Conservation (phyloP, 805 yeast genomes). For the Barnettozyma salicaria region DNA sequence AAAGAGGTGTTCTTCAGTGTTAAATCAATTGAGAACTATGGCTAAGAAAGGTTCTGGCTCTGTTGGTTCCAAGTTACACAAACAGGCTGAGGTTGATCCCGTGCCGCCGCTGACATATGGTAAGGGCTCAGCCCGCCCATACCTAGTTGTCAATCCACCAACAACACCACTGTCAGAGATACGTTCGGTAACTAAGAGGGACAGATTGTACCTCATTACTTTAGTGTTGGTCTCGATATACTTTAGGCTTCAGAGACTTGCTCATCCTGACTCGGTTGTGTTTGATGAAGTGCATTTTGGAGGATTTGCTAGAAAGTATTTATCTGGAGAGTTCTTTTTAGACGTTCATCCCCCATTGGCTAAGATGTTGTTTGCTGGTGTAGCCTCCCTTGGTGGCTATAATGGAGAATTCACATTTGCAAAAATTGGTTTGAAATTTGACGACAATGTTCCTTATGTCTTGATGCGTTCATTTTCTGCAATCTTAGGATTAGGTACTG, state of each 20-base stretch:
- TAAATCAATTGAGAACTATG: constrained; percentile 3
- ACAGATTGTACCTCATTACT: constrained; percentile 34
- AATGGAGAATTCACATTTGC: constrained; percentile 64
- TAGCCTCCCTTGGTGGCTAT: constrained; percentile 63
- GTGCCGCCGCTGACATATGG: constrained; percentile 41
- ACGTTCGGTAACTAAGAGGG: constrained; percentile 38
- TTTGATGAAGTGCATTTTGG: constrained; percentile 96
- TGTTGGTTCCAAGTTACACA: too few relatives aligned
- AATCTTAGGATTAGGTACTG: constrained; percentile 60
- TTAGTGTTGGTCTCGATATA: constrained; percentile 46
- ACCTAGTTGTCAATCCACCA: constrained; percentile 47
- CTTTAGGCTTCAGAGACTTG: constrained; percentile 57
- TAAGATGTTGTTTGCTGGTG: constrained; percentile 68
- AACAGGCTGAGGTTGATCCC: constrained; percentile 28
- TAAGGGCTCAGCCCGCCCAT: constrained; percentile 51
- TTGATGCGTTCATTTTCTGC: constrained; percentile 70
- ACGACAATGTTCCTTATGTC: constrained; percentile 53
- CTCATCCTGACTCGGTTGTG: constrained; percentile 74
- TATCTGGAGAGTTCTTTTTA: constrained; percentile 57
- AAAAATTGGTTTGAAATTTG: constrained; percentile 59
- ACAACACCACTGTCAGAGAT: constrained; percentile 33
- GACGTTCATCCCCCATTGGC: constrained; percentile 81
- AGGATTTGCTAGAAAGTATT: constrained; percentile 86
- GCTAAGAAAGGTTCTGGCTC: constrained; percentile 12
- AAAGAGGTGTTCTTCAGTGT: too few relatives aligned